Base-by-base conservation (phyloP, 2,329 filamentous ascomycete genomes). In the Sporothrix protearum region DNA sequence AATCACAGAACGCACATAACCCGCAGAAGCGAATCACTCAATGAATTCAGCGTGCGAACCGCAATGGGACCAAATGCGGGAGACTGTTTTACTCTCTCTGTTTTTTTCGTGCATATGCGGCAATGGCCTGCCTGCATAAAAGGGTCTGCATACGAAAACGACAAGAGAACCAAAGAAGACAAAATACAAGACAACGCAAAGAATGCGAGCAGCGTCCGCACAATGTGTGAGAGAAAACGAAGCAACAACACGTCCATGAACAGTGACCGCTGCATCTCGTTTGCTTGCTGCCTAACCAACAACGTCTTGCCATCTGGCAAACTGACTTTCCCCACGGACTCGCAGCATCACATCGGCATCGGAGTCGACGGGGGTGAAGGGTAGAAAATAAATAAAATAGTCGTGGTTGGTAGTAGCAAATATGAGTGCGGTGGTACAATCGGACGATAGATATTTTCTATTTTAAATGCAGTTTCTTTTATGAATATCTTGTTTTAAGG, bases 51-150 rank as follows among this genome's bases (percentile, higher is more conserved):
- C 36, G 39, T 64, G 61, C n/a, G 61, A 64, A 47, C 39, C 39
- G 39, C 61, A 64, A 64, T 47, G 61, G 61, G 39, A 39, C 25
- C 36, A 25, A 22, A 22, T 14, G 49, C 22, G 49, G 12, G 22
- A 22, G 49, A 28, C 42, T 47, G 42, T 47, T 4, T 47, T n/a
- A n/a, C 14, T 47, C 14, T 3, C 12, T 14, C n/a, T 25, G 39
- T 28, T 47, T 47, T 28, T 66, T 49, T 66, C 61, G 55, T 69
- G 67, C 67, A 69, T 69, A 69, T 69, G 67, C 67, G 55, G 51
- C 22, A 39, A 25, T 28, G 28, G 49, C n/a, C 67, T 55, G 30
- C 36, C 25, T 55, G 51, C 53, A 69, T 69, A 28, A 49, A 30
- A 45, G 51, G 49, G 49, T n/a, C 64, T 39, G 19, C 45, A 12